Base-by-base conservation (phyloP, 116 monocot species). In the Dioscorea cayenensis region DNA sequence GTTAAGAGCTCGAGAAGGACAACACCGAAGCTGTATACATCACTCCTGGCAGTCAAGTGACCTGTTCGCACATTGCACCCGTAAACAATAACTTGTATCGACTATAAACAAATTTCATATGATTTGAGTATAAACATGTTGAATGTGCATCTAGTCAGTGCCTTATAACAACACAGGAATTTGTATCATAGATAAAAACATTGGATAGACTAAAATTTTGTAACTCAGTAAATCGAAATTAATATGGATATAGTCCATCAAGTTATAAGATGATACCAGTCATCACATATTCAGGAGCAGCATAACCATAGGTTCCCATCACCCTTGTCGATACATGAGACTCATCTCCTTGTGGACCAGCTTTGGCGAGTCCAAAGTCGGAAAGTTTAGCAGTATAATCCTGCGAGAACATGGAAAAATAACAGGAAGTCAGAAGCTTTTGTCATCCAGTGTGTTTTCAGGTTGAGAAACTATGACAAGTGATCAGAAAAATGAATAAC, bases 291-390 rank as follows among this genome's bases (percentile, higher is more conserved):
- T 89, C 91, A 12, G 95, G 95, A 12, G 95, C 95, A 50, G 95
- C 95, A 78, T 95, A 95, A 49, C 95, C 95, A 66, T 87, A 89
- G n/a, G 95, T 95, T 55, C 95, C 95, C 91, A 95, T 91, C 49
- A 95, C 89, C 28, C 95, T 76, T 8, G 95, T 95, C 14, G 95
- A 95, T 4, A 95, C 95, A 75, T 95, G 95, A 25, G 95, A 92
- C 69, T 95, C 89, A 66, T 95, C 92, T 52, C 95, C 95, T 49
- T 92, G 77, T 14, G 95, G 95, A n/a, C 95, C 95, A 65, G 89
- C 84, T 82, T 95, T 95, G 78, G 92, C 95, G 32, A 95, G 87
- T 49, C 95, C 95, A 81, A 95, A 92, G 73, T 95, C 95, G 48
- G 92, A 95, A 25, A 92, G 80, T 79, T 95, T 95, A 2, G 95